Base-by-base conservation (phyloP, 495 filamentous ascomycete genomes). In the Endocarpon pusillum region DNA sequence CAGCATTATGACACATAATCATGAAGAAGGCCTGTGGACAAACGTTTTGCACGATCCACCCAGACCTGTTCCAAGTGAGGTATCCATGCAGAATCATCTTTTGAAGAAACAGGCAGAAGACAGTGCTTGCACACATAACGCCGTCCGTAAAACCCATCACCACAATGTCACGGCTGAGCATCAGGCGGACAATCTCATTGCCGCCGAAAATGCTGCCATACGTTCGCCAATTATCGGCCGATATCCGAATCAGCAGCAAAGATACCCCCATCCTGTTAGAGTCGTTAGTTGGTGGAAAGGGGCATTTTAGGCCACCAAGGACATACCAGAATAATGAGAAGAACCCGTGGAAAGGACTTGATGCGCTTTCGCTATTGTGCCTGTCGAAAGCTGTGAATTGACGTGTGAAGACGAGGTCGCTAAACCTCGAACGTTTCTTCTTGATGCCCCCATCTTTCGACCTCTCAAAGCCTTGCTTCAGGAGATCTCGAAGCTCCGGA, bases 301-400 rank as follows among this genome's bases (percentile, higher is more conserved):
- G 22, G 18, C 12, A 15, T 4, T 17, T 12, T 10, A 18, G 19
- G 12, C 22, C 19, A 10, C 22, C 8, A 30, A 36, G 39, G n/a
- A n/a, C n/a, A n/a, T n/a, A n/a, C 67, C 78, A 84, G 52, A 83
- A 81, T 3, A 84, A 62, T 1, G 73, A 77, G 41, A 78, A 83
- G 52, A 84, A 83, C 20, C 78, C 78, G 43, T 78, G 69, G 40
- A 81, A 83, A 6, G 70, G 66, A 17, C 66, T 72, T 11, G 67
- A 61, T 9, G 60, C 56, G 9, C 59, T 61, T 1, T 49, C 49
- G 4, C 61, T 58, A 51, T 79, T 79, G 38, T 73, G 69, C 9
- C 71, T 61, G 48, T 84, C 78, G 42, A 84, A 82, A 3, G 72
- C 57, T 1, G 75, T 75, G 44, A 78, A 78, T 34, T 67, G 69